Percentiles rank a stretch among this genome's conserved stretches.
These are phyloP conservation scores for Roridomyces roridus DNA, from an alignment of 768 basidiomycete genomes.

Conservation along the genomic window DNA sequence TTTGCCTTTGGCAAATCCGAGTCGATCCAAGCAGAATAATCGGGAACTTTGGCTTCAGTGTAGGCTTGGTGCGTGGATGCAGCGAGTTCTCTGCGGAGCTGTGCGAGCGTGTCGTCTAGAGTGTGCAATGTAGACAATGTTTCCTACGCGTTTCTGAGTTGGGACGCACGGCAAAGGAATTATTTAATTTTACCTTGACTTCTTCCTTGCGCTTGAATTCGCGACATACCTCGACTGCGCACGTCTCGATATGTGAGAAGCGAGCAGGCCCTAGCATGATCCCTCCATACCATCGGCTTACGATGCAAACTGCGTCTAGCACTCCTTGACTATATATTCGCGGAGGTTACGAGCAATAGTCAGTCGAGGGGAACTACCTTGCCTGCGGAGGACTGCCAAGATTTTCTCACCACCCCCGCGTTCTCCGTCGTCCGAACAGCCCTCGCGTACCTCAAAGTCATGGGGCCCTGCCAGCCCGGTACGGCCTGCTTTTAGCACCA, in stretches of 20 bases:
- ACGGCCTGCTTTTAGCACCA: constrained; percentile 69
- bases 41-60: constrained; percentile 35
- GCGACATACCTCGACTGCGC: constrained; percentile 75
- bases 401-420: constrained; percentile 70
- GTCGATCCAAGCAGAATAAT: constrained; percentile 51
- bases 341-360: too few species aligned
- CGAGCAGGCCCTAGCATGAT: constrained; percentile 76
- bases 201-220: constrained; percentile 72
- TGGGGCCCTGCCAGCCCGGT: constrained; percentile 74
- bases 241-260: constrained; percentile 80
- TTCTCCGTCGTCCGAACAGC: constrained; percentile 80
- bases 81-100: constrained; percentile 59
- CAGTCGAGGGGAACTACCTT: too few species aligned
- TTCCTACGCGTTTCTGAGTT: constrained; percentile 35
- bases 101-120: constrained; percentile 65
- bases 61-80: constrained; percentile 16
- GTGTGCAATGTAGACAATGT: constrained; percentile 58
- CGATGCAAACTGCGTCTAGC: constrained; percentile 81
- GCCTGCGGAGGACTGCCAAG: constrained; percentile 70
- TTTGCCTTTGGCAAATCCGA: constrained; percentile 67
- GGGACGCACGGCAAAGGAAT: too few species aligned
- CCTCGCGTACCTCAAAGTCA: constrained; percentile 73
- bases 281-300: constrained; percentile 86
- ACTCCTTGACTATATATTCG: too few species aligned
- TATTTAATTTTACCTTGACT: constrained; percentile 40